Base-by-base conservation (phyloP, 495 filamentous ascomycete genomes). In the Pyronema domesticum region DNA sequence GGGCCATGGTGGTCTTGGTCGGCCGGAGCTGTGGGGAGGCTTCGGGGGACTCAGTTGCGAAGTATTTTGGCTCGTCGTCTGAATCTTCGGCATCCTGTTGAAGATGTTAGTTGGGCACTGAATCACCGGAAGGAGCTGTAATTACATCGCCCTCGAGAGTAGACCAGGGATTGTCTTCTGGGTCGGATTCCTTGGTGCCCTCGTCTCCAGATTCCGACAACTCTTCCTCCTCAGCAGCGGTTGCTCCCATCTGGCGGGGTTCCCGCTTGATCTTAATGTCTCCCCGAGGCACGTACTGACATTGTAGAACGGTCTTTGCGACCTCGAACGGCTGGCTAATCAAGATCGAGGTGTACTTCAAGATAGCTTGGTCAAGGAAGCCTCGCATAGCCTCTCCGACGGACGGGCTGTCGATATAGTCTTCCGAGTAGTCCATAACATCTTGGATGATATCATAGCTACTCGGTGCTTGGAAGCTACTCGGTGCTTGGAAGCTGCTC, bases 321-420 rank as follows among this genome's bases (percentile, higher is more conserved):
- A 95, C 87, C 69, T 95, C 89, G 67, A 96, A 95, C 17, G 91
- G 91, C 66, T 96, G 91, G n/a, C 85, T 80, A 57, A 93, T 77
- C 58, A 95, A 64, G 14, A 91, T 77, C 56, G 79, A 80, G 34
- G 77, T 79, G 68, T 98, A 98, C 62, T 86, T 89, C 74, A 86
- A 85, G 65, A 89, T 58, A 48, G 88, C 79, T 61, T 86, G 79
- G 64, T 95, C 85, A 34, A 93, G 57, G 33, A 86, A 69, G 47
- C 77, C 79, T 57, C 80, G 82, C 18, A 86, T 68, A 51, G 81
- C 79, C 57, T 83, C 81, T 14, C 82, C 83, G 0, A 85, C 82
- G 7, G 83, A 84, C 8, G 78, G 72, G 35, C 94, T 86, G 8
- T 80, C 73, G 0, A 95, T 69, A 65, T 89, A 89, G 46, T 94